phyloP scores from a whole-genome alignment of 2,329 filamentous ascomycete genomes.

The Fragosphaeria purpurea region DNA sequence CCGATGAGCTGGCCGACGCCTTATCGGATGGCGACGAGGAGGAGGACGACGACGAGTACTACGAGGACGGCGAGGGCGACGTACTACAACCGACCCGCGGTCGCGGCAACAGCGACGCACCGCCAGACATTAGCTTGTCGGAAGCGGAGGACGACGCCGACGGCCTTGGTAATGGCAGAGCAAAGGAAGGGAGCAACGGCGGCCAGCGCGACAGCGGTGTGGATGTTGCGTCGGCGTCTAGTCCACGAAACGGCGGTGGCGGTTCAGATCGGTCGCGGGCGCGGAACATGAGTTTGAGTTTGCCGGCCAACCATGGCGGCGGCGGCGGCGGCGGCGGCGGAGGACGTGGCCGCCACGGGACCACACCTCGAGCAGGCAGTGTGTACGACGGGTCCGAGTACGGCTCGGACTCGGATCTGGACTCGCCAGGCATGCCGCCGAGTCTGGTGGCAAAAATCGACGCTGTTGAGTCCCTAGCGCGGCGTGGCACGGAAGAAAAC shows the following conservation, averaged over 20 bases:
- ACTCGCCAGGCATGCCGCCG: slow-evolving; percentile 56
- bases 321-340: slow-evolving; percentile 11
- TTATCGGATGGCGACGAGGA: slow-evolving; percentile 55
- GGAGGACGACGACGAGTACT: slow-evolving; percentile 36
- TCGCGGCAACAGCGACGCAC: not conserved
- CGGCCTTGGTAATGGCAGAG: not conserved
- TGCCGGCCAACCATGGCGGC: slow-evolving; percentile 34
- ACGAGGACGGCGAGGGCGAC: slow-evolving; percentile 27
- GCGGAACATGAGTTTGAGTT: slow-evolving; percentile 29
- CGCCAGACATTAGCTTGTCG: slow-evolving; percentile 28
- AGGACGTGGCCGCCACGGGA: slow-evolving; percentile 13
- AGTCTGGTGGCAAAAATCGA: slow-evolving; percentile 61
- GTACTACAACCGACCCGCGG: not conserved
- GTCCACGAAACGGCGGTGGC: slow-evolving; percentile 1
- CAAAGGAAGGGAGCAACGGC: slow-evolving; percentile 13
- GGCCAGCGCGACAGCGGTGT: slow-evolving; percentile 30
- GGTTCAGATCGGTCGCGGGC: slow-evolving; percentile 11
- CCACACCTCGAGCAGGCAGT: slow-evolving; percentile 43
- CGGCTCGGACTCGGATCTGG: slow-evolving; percentile 61
- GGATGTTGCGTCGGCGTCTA: slow-evolving; percentile 21
- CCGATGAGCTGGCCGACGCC: slow-evolving; percentile 69
- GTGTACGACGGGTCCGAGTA: slow-evolving; percentile 67
- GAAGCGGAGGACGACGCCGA: slow-evolving; percentile 14
- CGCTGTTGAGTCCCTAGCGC: slow-evolving; percentile 59
- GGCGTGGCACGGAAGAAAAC: slow-evolving; percentile 55